Evolutionary conservation across 352 stramenopile genomes (phyloP).

Genomic region (Pythium vanterpoolii): DNA sequence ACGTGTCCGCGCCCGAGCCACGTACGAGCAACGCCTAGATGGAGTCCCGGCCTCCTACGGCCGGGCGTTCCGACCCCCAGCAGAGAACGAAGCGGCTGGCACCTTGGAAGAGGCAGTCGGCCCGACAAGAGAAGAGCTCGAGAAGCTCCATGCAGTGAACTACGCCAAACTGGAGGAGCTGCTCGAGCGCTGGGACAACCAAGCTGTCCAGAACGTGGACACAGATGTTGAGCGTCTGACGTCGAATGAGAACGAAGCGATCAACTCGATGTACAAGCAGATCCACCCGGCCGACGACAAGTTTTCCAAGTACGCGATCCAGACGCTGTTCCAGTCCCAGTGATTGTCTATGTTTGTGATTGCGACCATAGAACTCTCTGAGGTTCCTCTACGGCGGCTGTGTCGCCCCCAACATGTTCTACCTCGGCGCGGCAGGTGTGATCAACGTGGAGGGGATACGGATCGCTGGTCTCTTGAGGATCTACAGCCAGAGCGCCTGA

Average conservation of each 20-base stretch:
- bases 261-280: conserved; percentile 22
- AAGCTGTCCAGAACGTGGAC: conserved; percentile 4
- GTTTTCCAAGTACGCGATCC: conserved; percentile 26
- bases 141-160: background rate
- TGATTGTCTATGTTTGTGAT: conserved; percentile 3
- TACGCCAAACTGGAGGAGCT: conserved; percentile 11
- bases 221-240: conserved; percentile 1
- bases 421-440: conserved; percentile 92
- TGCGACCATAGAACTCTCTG: background rate
- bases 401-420: conserved; percentile 99
- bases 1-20: conserved; percentile 15
- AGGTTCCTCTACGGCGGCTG: conserved; percentile 92
- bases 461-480: conserved; percentile 96
- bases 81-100: background rate
- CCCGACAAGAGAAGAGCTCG: background rate
- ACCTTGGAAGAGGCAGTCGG: background rate
- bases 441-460: conserved; percentile 89
- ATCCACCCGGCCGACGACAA: conserved; percentile 26
- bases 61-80: background rate
- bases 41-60: background rate
- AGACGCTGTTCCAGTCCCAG: conserved; percentile 15
- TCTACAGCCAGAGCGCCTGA: conserved; percentile 90
- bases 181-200: conserved; percentile 17
- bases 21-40: conserved; percentile 19
- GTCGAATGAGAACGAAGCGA: conserved; percentile 22